Evolutionary conservation across 148 eudicot species (phyloP).

Genomic region (Rhododendron griersonianum): DNA sequence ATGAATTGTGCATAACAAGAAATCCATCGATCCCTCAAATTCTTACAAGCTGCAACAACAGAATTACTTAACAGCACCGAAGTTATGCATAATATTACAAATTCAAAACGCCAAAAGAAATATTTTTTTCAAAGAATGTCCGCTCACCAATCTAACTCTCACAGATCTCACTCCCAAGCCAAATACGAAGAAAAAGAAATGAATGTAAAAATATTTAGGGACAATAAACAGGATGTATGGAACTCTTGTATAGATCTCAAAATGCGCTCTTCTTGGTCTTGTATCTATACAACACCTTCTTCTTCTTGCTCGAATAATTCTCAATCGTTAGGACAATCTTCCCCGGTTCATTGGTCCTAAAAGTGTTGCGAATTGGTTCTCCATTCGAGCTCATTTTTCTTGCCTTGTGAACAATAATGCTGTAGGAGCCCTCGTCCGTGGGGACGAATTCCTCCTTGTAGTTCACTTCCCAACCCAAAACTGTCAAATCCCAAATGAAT

Average conservation of each 20-base stretch:
- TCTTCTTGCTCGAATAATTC: slow-evolving; percentile 46
- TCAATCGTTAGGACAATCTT: slow-evolving; percentile 52
- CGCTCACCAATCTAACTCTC: neutral
- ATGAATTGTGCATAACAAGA: neutral
- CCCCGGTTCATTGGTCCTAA: slow-evolving; percentile 50
- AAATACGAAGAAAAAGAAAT: neutral
- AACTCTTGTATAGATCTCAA: neutral
- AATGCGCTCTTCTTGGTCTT: slow-evolving; percentile 30
- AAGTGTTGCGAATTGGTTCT: slow-evolving; percentile 45
- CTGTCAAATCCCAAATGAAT: slow-evolving; percentile 46
- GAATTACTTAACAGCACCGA: neutral
- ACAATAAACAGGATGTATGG: neutral
- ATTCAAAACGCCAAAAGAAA: neutral
- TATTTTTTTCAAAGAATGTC: neutral
- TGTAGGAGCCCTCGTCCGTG: slow-evolving; percentile 46
- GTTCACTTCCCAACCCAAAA: slow-evolving; percentile 59
- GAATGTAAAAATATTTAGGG: neutral
- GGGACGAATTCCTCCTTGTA: slow-evolving; percentile 73
- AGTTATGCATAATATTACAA: neutral
- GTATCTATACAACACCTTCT: slow-evolving; percentile 42
- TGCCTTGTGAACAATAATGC: slow-evolving; percentile 44
- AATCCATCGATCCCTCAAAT: neutral
- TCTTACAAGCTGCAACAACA: neutral
- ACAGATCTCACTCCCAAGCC: slow-evolving; percentile 1
- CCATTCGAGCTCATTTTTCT: slow-evolving; percentile 34